Base-by-base conservation (phyloP, 2,329 filamentous ascomycete genomes). In the Monilinia laxa region DNA sequence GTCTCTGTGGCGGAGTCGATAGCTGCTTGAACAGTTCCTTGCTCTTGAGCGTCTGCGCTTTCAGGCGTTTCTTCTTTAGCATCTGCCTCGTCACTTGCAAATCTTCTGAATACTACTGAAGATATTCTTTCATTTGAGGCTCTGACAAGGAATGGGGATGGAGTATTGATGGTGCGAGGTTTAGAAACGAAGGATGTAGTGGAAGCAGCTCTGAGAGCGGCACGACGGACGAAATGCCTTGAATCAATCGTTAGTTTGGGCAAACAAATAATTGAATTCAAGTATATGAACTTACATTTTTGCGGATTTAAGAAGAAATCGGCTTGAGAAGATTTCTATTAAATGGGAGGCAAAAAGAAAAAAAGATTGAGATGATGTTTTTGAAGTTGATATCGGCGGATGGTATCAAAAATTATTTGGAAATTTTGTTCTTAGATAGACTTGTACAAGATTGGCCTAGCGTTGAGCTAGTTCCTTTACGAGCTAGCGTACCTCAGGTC, bases 191-290 rank as follows among this genome's bases (percentile, higher is more conserved):
- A 75, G 56, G 80, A 79, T 68, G 77, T 73, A 45, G 81, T 79
- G 40, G 62, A 65, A 67, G 85, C 81, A 59, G 85, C 81, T 74
- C 85, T 83, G 74, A 82, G 79, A 71, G 85, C 84, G 71, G 82
- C 79, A 73, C 84, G 84, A 69, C 85, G 84, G 71, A 89, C 71
- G 69, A 74, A 68, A 73, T 76, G 74, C 75, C 75, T 77, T 53
- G 45, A 42, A 38, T 16, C 47, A 57, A 64, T 70, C 67, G 51
- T 66, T 67, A 49, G 57, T 64, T 52, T 28, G 31, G 59, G 3
- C 23, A 38, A 40, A 52, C 42, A 31, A 31, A 59, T 28, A 10
- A 31, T 51, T 38, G 18, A 47, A 63, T 42, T 53, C 23, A 9
- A 49, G 62, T 45, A 20, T 23, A 28, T 59, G 40, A 51, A 51